Base-by-base conservation (phyloP, 2,329 filamentous ascomycete species). In the Alternaria postmessia region DNA sequence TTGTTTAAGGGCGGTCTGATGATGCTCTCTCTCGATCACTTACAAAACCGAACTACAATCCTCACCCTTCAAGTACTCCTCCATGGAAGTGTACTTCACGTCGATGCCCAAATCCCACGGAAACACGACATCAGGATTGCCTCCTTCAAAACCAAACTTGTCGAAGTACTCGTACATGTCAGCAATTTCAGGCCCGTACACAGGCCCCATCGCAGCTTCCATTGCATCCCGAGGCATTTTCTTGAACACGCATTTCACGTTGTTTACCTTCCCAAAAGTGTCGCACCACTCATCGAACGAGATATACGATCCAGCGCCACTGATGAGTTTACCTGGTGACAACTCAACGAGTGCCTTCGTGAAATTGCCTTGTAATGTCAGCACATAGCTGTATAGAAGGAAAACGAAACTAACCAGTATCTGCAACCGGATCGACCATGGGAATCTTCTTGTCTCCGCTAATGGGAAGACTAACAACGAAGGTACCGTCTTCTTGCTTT, bases 91-190 rank as follows among this genome's bases (percentile, higher is more conserved):
- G 18, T 57, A 52, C 39, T 61, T 60, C 18, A 73, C 62, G 12
- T 68, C 54, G 2, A 71, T 55, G 1, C 59, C 67, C 26, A 69
- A 57, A 47, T 73, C 66, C 64, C 67, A 69, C 8, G 74, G 73
- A 61, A 74, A 69, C 3, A 79, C 61, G 7, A 77, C 65, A 41
- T 65, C 65, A 7, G 69, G 66, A 57, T 79, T 75, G 1, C 73
- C 63, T 0, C 77, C 78, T 64, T 78, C 72, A 57, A 77, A 80
- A 2, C 78, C 78, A 64, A 73, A 79, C 44, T 78, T 71, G 16
- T 72, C 70, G 55, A 77, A 73, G 20, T 76, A 79, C 48, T 67
- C 58, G 22, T 69, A 74, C 64, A 74, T 78, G 48, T 79, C 75
- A 0, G 67, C 74, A 11, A 75, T 54, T 51, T 78, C 78, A 57